phyloP scores from a whole-genome alignment of 75 land plant species.

The Adiantum capillusveneris region DNA sequence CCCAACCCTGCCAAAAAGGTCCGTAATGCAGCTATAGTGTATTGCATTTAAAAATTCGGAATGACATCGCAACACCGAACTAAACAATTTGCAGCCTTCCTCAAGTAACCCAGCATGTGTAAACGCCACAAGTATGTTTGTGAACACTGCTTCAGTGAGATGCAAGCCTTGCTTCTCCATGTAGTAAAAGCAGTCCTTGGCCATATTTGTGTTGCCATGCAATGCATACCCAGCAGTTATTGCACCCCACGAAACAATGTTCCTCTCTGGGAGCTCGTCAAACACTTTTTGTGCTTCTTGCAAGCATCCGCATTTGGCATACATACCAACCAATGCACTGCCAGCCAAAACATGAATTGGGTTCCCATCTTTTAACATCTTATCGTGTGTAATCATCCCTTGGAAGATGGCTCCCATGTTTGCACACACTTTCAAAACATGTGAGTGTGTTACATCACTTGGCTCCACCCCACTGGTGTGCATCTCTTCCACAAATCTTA shows the following conservation, averaged over 20 bases:
- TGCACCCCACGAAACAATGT: constrained; percentile 41
- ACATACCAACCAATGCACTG: constrained; percentile 40
- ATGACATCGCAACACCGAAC: constrained; percentile 28
- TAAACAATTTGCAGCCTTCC: constrained; percentile 40
- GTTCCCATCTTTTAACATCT: constrained; percentile 21
- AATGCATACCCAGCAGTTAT: constrained; percentile 63
- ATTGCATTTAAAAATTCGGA: constrained; percentile 40
- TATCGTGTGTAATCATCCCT: constrained; percentile 31
- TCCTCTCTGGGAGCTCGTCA: constrained; percentile 17
- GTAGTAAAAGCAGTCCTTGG: constrained; percentile 31
- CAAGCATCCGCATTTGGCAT: constrained; percentile 33
- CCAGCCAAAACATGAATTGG: constrained; percentile 9
- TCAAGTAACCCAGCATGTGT: constrained; percentile 44
- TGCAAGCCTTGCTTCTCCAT: constrained; percentile 34
- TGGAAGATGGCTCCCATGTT: constrained; percentile 20
- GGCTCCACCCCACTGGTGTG: constrained; percentile 6
- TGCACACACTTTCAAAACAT: constrained; percentile 16
- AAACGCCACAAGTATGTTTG: constrained; percentile 64
- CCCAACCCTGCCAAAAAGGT: constrained; percentile 68
- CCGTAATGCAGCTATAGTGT: constrained; percentile 67
- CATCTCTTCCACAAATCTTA: constrained; percentile 13
- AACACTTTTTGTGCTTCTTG: constrained; percentile 37
- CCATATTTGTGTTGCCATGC: constrained; percentile 47
- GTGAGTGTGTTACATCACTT: constrained; percentile 5
- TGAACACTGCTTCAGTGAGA: constrained; percentile 55